Conservation (phyloP, 176 grass and related monocot genomes). For the Cenchrus americanus region DNA sequence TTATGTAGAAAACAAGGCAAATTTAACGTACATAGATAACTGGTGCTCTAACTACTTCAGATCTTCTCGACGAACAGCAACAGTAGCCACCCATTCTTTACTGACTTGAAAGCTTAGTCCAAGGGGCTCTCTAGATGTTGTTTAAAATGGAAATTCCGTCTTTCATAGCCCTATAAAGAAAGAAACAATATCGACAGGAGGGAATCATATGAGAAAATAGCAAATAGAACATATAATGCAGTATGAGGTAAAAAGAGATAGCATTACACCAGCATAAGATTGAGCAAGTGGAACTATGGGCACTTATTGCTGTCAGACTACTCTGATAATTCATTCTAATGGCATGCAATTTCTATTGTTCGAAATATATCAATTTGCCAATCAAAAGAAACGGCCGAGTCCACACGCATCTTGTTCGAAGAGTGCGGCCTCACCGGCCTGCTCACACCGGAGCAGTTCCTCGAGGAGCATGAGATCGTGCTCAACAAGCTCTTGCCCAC, state of each 20-base stretch:
- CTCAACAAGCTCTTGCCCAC: conserved; percentile 77
- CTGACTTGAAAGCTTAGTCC: conserved; percentile 39
- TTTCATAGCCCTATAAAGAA: conserved; percentile 53
- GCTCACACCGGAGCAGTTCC: conserved; percentile 78
- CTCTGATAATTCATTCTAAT: conserved; percentile 5
- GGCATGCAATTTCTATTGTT: neutral
- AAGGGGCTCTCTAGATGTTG: conserved; percentile 43
- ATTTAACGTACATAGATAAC: conserved; percentile 68
- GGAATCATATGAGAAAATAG: conserved; percentile 13
- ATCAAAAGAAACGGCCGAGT: conserved; percentile 46
- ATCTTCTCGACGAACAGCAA: conserved; percentile 67
- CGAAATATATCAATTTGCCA: neutral
- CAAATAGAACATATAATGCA: conserved; percentile 9
- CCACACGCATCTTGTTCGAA: conserved; percentile 70
- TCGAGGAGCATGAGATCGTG: conserved; percentile 78
- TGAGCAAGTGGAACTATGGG: neutral
- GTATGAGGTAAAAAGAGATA: neutral
- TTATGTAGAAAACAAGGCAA: neutral
- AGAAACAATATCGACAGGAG: conserved; percentile 2
- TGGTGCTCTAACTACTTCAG: conserved; percentile 62
- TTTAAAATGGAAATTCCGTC: conserved; percentile 36
- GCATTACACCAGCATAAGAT: neutral
- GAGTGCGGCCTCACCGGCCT: conserved; percentile 68
- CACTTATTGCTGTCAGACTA: neutral
- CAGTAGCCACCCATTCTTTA: conserved; percentile 89